A percentile compares a stretch with the other conserved stretches of the same genome.
Conservation (phyloP, 208 protist genomes). For the Leishmania braziliensis region DNA sequence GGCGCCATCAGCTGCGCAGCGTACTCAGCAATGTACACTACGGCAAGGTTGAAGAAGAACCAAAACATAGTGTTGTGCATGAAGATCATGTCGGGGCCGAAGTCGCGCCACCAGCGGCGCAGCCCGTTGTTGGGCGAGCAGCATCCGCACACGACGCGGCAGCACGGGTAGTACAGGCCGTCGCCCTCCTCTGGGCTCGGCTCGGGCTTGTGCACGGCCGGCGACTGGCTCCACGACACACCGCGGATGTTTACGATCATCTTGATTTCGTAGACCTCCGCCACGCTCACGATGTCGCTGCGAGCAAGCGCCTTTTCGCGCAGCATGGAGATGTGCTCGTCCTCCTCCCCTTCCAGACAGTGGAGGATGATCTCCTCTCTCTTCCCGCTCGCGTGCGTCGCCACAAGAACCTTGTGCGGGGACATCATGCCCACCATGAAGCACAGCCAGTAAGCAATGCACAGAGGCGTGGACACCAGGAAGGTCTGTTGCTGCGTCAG, state of each 20-base stretch:
- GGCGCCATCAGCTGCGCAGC: conserved; percentile 83
- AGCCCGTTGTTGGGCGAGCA: conserved; percentile 10
- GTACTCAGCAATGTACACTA: conserved; percentile 90
- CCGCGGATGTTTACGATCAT: conserved; percentile 61
- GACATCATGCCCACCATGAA: conserved; percentile 74
- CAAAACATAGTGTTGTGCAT: conserved; percentile 72
- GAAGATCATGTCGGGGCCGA: conserved; percentile 33
- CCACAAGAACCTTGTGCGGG: conserved; percentile 41
- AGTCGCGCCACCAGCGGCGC: conserved; percentile 54
- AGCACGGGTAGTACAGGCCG: neutral
- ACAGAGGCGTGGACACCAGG: conserved; percentile 68
- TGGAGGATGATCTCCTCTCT: conserved; percentile 32
- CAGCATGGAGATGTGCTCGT: conserved; percentile 36
- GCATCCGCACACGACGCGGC: neutral
- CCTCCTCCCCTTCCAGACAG: conserved; percentile 29
- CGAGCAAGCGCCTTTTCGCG: conserved; percentile 15
- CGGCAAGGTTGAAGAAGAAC: conserved; percentile 76
- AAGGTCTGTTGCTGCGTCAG: conserved; percentile 64
- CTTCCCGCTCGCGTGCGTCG: conserved; percentile 23
- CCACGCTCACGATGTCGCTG: conserved; percentile 18
- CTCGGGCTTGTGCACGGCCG: neutral
- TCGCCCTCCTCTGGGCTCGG: neutral
- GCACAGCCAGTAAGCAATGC: conserved; percentile 64
- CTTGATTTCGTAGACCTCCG: conserved; percentile 30
- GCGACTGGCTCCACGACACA: conserved; percentile 35